These are phyloP conservation scores for Candida ponderosae DNA, from an alignment of 805 yeast species.

Conservation along the genomic window DNA sequence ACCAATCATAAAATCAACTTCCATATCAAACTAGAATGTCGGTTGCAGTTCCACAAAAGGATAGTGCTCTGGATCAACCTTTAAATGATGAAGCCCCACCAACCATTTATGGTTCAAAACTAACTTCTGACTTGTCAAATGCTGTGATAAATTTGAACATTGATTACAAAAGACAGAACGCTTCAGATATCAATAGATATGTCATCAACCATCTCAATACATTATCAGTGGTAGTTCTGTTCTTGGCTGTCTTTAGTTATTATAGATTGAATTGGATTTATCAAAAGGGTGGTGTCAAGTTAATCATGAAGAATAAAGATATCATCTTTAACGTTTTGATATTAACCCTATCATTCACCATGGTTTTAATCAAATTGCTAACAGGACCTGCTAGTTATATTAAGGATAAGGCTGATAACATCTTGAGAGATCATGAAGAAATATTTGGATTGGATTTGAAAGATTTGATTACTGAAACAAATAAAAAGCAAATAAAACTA, in stretches of 20 bases:
- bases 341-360: slow-evolving; percentile 27
- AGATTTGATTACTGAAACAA: slow-evolving; percentile 30
- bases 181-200: slow-evolving; percentile 22
- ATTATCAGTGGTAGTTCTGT: slow-evolving; percentile 13
- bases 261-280: slow-evolving; percentile 10
- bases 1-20: too few relatives aligned
- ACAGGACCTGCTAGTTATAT: slow-evolving; percentile 41
- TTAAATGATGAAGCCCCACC: slow-evolving; percentile 44
- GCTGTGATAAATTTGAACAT: slow-evolving; percentile 58
- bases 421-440: slow-evolving; percentile 27
- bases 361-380: slow-evolving; percentile 31
- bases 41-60: slow-evolving; percentile 34
- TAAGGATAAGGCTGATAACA: slow-evolving; percentile 27
- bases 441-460: slow-evolving; percentile 47
- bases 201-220: slow-evolving; percentile 38
- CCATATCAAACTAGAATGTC: too few relatives aligned
- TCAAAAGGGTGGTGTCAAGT: slow-evolving; percentile 8
- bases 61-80: slow-evolving; percentile 46
- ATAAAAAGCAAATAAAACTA: slow-evolving; percentile 19
- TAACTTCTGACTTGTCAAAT: slow-evolving; percentile 50
- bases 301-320: slow-evolving; percentile 11
- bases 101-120: slow-evolving; percentile 37
- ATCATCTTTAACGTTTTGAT: slow-evolving; percentile 25
- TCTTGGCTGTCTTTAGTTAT: slow-evolving; percentile 3
- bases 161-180: slow-evolving; percentile 34